Conservation (phyloP, 2,329 filamentous ascomycete genomes). For the Colletotrichum sp. region DNA sequence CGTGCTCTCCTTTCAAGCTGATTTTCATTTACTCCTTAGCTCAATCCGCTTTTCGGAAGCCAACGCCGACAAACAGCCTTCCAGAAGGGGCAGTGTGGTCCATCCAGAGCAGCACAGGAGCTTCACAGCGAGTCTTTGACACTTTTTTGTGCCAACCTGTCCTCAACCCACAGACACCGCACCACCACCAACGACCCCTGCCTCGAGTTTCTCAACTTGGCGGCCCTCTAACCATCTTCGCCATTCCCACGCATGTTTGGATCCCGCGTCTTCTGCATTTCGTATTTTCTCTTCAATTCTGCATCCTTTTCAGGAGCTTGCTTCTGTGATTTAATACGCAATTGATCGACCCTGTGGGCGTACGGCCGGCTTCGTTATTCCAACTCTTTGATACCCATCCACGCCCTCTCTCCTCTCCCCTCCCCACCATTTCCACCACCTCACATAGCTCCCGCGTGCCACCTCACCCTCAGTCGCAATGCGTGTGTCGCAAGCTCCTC, state of each 20-base stretch:
- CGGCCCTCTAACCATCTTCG: conserved; percentile 14
- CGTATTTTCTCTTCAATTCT: conserved; percentile 8
- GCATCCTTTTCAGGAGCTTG: conserved; percentile 10
- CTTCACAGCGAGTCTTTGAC: not conserved
- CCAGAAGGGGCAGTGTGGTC: conserved; percentile 1
- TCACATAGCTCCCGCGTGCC: not conserved
- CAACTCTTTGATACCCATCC: conserved; percentile 2
- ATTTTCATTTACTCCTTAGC: not conserved
- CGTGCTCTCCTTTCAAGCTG: not conserved
- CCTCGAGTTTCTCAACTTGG: conserved; percentile 13
- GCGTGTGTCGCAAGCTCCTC: conserved; percentile 38
- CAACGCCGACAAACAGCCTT: not conserved
- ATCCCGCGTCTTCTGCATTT: conserved; percentile 2
- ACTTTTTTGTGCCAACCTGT: conserved; percentile 31
- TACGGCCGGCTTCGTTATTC: conserved; percentile 16
- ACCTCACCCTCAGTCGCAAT: conserved; percentile 37
- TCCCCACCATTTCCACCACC: not conserved
- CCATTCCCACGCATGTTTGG: conserved; percentile 8
- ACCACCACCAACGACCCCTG: conserved; percentile 14
- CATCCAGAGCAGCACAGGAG: not conserved
- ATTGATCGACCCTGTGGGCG: conserved; percentile 15
- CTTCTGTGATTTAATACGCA: conserved; percentile 15
- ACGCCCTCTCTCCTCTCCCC: not conserved
- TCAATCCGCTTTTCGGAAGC: not conserved
- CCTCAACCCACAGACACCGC: conserved; percentile 25